phyloP scores from a whole-genome alignment of 1,284 basidiomycete species.

The Coniferiporia weirii region DNA sequence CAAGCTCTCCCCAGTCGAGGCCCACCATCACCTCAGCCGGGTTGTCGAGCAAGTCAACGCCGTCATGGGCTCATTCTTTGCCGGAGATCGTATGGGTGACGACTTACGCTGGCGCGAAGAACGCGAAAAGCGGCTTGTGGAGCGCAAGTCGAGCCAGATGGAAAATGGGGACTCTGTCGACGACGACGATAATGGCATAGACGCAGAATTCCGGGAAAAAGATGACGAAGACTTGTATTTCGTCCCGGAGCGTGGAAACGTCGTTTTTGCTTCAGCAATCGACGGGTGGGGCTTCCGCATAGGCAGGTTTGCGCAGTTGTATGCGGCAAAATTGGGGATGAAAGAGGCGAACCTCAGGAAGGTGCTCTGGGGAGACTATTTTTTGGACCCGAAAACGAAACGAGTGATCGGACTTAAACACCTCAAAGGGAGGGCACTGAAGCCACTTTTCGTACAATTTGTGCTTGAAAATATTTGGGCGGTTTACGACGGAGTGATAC shows the following conservation, averaged over 20 bases:
- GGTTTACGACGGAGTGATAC: slow-evolving; percentile 84
- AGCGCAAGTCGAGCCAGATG: slow-evolving; percentile 65
- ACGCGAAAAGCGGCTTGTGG: slow-evolving; percentile 74
- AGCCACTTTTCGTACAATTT: slow-evolving; percentile 98
- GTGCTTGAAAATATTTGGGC: slow-evolving; percentile 97
- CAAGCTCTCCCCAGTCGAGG: slow-evolving; percentile 86
- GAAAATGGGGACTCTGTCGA: slow-evolving; percentile 55
- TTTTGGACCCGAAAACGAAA: slow-evolving; percentile 95
- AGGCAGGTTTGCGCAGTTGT: slow-evolving; percentile 90
- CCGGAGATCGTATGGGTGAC: slow-evolving; percentile 95
- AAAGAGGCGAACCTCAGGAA: slow-evolving; percentile 83
- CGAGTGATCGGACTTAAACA: slow-evolving; percentile 90
- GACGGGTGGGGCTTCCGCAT: slow-evolving; percentile 98
- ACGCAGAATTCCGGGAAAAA: slow-evolving; percentile 79
- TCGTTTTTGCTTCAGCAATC: slow-evolving; percentile 94
- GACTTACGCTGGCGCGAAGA: slow-evolving; percentile 93
- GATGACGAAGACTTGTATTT: slow-evolving; percentile 99
- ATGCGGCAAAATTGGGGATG: slow-evolving; percentile 88
- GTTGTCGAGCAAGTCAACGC: slow-evolving; percentile 98
- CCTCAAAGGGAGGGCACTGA: slow-evolving; percentile 79
- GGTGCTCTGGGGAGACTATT: slow-evolving; percentile 98
- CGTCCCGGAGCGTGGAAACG: slow-evolving; percentile 92
- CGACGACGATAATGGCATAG: slow-evolving; percentile 40
- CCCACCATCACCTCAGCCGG: slow-evolving; percentile 89
- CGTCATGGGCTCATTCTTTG: slow-evolving; percentile 96